A percentile compares a stretch with the other conserved stretches of the same genome.
These are phyloP conservation scores for Aplosporella prunicola DNA, from an alignment of 2,329 filamentous ascomycete species.

Conservation along the genomic window DNA sequence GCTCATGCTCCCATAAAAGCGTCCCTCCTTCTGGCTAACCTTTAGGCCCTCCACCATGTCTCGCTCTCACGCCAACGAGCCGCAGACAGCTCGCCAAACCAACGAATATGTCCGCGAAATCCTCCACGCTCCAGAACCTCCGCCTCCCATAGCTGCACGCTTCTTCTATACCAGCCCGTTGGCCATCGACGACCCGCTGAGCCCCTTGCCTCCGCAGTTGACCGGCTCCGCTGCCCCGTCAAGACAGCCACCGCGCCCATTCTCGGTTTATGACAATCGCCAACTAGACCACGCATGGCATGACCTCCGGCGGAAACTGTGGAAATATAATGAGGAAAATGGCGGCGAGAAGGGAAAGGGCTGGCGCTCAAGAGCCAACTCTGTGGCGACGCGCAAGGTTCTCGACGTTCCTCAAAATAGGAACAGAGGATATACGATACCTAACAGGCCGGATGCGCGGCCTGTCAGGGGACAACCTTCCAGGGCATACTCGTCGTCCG, in stretches of 20 bases:
- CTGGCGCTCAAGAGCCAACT: slow-evolving; percentile 1
- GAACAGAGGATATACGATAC: slow-evolving; percentile 14
- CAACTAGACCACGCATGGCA: slow-evolving; percentile 73
- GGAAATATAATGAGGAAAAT: slow-evolving; percentile 32
- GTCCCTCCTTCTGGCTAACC: no score
- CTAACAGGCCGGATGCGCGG: slow-evolving; percentile 1
- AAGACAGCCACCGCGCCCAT: slow-evolving; percentile 62
- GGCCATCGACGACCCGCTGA: slow-evolving; percentile 83
- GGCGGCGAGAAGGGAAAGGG: slow-evolving; percentile 23
- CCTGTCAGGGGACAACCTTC: slow-evolving; percentile 7
- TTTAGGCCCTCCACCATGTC: slow-evolving; percentile 7
- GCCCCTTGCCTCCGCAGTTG: slow-evolving; percentile 48
- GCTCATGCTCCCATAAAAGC: no score
- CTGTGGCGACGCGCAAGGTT: background rate
- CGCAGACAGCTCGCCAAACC: slow-evolving; percentile 19
- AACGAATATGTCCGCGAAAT: slow-evolving; percentile 38
- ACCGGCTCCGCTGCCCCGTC: slow-evolving; percentile 37
- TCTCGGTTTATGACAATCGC: slow-evolving; percentile 68
- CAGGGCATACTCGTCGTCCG: slow-evolving; percentile 4
- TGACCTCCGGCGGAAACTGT: slow-evolving; percentile 44
- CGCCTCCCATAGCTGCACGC: slow-evolving; percentile 26
- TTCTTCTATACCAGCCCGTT: slow-evolving; percentile 81
- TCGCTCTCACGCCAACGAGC: no score
- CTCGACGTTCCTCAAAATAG: no score
- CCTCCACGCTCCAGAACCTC: slow-evolving; percentile 28